Conservation (phyloP, 169 alveolate genomes). For the Plasmodium gaboni region DNA sequence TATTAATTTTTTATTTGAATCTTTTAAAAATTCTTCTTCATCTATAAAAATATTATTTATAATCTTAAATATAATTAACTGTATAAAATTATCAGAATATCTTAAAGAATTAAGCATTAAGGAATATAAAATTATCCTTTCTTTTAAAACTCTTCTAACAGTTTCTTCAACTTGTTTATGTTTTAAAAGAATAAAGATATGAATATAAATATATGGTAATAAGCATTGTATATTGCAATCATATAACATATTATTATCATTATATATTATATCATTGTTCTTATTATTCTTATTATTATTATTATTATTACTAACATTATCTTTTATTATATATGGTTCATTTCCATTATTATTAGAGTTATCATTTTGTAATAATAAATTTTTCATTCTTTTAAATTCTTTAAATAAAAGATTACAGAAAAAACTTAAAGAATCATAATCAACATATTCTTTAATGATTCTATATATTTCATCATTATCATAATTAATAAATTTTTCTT, state of each 20-base stretch:
- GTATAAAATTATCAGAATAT: slow-evolving; percentile 67
- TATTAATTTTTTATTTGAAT: slow-evolving; percentile 64
- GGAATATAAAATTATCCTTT: slow-evolving; percentile 58
- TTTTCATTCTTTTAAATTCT: slow-evolving; percentile 41
- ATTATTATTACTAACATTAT: neutral
- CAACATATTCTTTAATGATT: slow-evolving; percentile 41
- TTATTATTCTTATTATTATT: neutral
- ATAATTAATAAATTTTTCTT: slow-evolving; percentile 28
- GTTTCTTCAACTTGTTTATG: slow-evolving; percentile 41
- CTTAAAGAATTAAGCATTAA: slow-evolving; percentile 66
- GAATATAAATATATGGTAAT: slow-evolving; percentile 31
- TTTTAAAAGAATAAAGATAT: slow-evolving; percentile 57
- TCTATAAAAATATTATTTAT: slow-evolving; percentile 42
- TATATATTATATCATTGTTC: neutral
- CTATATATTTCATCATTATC: slow-evolving; percentile 35
- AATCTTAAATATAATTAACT: slow-evolving; percentile 57
- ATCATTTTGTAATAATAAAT: slow-evolving; percentile 14
- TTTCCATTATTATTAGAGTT: slow-evolving; percentile 10
- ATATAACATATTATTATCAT: neutral
- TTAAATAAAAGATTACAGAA: slow-evolving; percentile 40
- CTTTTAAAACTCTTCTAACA: slow-evolving; percentile 44
- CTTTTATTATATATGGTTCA: neutral
- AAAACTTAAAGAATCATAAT: slow-evolving; percentile 35
- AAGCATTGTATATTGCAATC: neutral
- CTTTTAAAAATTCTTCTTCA: slow-evolving; percentile 54